Evolutionary conservation across 306 rosid species (phyloP).

Genomic region (Geum urbanum): DNA sequence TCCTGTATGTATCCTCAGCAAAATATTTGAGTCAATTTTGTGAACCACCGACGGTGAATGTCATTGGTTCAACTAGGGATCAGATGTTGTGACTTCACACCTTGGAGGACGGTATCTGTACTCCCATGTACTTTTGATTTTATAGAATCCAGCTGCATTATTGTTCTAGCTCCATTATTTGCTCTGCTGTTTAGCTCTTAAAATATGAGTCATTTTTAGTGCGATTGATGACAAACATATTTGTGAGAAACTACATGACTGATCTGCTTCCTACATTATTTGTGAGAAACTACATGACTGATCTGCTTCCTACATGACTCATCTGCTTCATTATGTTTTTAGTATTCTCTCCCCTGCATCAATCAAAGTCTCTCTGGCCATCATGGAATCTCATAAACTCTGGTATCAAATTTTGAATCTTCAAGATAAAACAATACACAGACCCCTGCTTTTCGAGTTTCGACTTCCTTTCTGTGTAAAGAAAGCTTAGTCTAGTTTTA

Average conservation of each 20-base stretch:
- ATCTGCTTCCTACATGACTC: constrained; percentile 4
- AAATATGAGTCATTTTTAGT: not conserved
- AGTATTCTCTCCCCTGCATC: not conserved
- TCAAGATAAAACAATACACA: too few relatives aligned
- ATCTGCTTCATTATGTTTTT: not conserved
- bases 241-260: too few relatives aligned
- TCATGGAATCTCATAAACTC: not conserved
- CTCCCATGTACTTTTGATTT: constrained; percentile 1
- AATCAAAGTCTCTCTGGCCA: not conserved
- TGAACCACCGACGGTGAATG: constrained; percentile 12
- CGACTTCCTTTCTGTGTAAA: too few relatives aligned
- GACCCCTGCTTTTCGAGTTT: too few relatives aligned
- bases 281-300: too few relatives aligned
- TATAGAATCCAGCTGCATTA: not conserved
- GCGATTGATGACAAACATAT: constrained; percentile 1
- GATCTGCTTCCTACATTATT: too few relatives aligned
- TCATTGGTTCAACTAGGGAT: not conserved
- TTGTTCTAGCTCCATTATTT: constrained; percentile 9
- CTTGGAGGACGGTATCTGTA: constrained; percentile 6
- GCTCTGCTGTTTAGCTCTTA: not conserved
- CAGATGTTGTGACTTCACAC: constrained; percentile 13
- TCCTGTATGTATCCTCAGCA: too few relatives aligned
- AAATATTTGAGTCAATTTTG: constrained; percentile 5
- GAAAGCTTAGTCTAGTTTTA: too few relatives aligned
- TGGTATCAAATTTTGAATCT: too few relatives aligned